Base-by-base conservation (phyloP, 2,329 filamentous ascomycete genomes). In the Botrytis sinoallii region DNA sequence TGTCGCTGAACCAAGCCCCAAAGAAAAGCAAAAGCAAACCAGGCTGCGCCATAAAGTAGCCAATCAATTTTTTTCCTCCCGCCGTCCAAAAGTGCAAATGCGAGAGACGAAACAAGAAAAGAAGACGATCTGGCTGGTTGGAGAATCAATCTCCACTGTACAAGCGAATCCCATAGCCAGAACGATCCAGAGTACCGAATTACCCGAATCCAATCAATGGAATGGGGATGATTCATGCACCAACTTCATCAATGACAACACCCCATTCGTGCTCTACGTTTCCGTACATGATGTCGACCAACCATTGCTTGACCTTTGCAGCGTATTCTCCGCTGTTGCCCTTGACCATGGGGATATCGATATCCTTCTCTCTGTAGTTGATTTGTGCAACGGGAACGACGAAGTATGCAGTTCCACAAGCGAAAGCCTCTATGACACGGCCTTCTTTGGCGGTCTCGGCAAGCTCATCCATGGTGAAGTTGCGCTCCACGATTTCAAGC, bases 341-440 rank as follows among this genome's bases (percentile, higher is more conserved):
- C 72, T 86, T 82, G 69, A 84, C 87, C 84, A 91, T 88, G 69
- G 89, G 86, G 74, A 93, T 87, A 76, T 86, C 80, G 75, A 93
- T 85, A 76, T 92, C 88, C 74, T 87, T 83, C 70, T 89, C 89
- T 59, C 89, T 88, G 83, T 92, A 91, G 81, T 91, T 88, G 79
- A 94, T 90, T 67, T 88, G 84, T 9, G 89, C 90, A 66, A 94
- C 86, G 69, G 91, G 88, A 76, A 87, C 89, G 80, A 94, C 87
- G 79, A 93, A 94, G 85, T 86, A 93, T 73, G 95, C 95, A 75
- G 95, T 98, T 29, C 95, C 95, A 48, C 92, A 90, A 12, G 92
- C 93, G 81, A 98, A 98, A 1, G 93, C 88, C 84, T 98, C 95
- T 16, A 97, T 82, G 61, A 97, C 82, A 3, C 94, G 86, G 4